Percentiles rank a stretch among this genome's conserved stretches.
Evolutionary conservation across 2,329 filamentous ascomycete species (phyloP).

Genomic region (Akanthomyces dipterigenus): DNA sequence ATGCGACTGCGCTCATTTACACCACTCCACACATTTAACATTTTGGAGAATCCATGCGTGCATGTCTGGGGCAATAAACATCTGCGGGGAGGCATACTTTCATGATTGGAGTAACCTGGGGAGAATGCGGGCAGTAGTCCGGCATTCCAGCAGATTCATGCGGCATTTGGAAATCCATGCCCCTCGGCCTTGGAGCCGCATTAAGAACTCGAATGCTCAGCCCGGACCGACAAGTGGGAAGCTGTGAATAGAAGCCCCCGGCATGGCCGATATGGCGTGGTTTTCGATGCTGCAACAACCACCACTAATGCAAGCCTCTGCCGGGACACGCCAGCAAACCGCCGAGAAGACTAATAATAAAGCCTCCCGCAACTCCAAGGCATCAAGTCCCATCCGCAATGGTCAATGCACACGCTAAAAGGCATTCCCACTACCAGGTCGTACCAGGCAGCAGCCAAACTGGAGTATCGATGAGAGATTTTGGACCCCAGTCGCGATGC

Average conservation of each 20-base stretch:
- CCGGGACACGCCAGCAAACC: background rate
- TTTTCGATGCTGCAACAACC: background rate
- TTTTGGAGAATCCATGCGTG: background rate
- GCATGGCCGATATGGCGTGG: background rate
- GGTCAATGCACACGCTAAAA: slow-evolving; percentile 2
- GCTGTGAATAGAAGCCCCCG: background rate
- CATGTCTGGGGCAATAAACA: background rate
- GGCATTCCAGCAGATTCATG: background rate
- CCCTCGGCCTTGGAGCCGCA: background rate
- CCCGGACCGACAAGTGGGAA: slow-evolving; percentile 9
- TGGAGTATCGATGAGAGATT: background rate
- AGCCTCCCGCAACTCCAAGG: background rate
- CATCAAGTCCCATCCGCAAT: background rate
- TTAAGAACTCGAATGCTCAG: background rate
- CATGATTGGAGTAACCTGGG: background rate
- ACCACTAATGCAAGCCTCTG: slow-evolving; percentile 5
- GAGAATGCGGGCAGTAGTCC: background rate
- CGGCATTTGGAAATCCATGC: background rate
- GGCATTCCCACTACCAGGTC: background rate
- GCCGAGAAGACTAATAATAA: too few relatives aligned
- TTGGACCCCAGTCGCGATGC: background rate
- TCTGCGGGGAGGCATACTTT: background rate
- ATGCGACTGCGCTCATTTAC: background rate
- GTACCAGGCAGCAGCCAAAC: background rate
- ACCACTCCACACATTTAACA: background rate